Base-by-base conservation (phyloP, 1,139 yeast genomes). In the Geotrichum klebahnii region DNA sequence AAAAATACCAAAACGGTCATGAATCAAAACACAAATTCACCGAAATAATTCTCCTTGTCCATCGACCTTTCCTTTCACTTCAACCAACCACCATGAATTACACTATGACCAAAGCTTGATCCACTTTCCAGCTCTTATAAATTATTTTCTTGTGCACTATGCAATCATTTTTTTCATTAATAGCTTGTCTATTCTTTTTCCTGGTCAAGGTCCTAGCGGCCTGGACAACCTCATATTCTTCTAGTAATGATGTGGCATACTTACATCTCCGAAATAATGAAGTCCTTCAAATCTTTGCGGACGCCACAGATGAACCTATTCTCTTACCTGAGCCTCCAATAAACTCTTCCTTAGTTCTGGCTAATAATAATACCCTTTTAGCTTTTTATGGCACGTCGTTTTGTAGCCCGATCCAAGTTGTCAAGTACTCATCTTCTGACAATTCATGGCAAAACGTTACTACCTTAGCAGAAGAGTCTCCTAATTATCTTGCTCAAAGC, bases 401-500 rank as follows among this genome's bases (percentile, higher is more conserved):
- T 20, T 50, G 57, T 37, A 32, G 36, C 5, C 50, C 56, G 10
- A 50, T 61, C 29, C 39, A 48, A 20, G 53, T 61, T 9, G 51
- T 59, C 14, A 29, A 50, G 33, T 61, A 56, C 40, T 40, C 54
- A 35, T 12, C 42, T 2, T 40, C 34, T 3, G 19, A 37, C 5
- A 44, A 59, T 40, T n/a, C 39, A 2, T 62, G 66, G 66, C 36
- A 41, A 1, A 22, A 38, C 4, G 20, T 60, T 5, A 46, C 55
- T 6, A 29, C 51, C 2, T 48, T 33, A 4, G 22, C 53, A 9
- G 46, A 46, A 24, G 42, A 51, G 39, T 34, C 33, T 5, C 59
- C 55, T 50, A 55, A 53, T 36, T 46, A 53, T 43, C 28, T 57
- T 52, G 45, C 53, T 51, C 41, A 65, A 37, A 58, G 78, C 4